Percentiles rank a stretch among this genome's conserved stretches.
These are phyloP conservation scores for Beauveria scarabaeidicola DNA, from an alignment of 2,329 filamentous ascomycete species.

Conservation along the genomic window DNA sequence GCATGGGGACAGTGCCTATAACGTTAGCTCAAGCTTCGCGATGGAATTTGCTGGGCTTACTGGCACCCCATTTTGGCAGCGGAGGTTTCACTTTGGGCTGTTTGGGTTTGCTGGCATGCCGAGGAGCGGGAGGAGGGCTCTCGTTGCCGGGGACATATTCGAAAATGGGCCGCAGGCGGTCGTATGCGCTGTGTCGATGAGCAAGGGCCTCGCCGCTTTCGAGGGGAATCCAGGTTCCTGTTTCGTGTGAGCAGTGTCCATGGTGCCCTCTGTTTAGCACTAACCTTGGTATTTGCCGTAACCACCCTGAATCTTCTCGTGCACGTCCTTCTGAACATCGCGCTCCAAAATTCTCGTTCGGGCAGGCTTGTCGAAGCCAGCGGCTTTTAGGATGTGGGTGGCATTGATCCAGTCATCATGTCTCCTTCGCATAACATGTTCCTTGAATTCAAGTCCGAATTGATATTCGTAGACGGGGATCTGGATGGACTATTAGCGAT, in stretches of 20 bases:
- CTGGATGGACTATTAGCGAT: slow-evolving; percentile 34
- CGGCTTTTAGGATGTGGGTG: slow-evolving; percentile 96
- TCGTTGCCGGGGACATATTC: slow-evolving; percentile 77
- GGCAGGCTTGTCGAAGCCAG: slow-evolving; percentile 93
- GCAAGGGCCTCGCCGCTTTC: slow-evolving; percentile 73
- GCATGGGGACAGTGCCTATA: slow-evolving; percentile 13
- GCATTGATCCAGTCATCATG: slow-evolving; percentile 98
- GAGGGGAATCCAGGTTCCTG: slow-evolving; percentile 93
- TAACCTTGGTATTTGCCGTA: slow-evolving; percentile 96
- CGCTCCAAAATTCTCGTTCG: slow-evolving; percentile 90
- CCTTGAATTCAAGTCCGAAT: slow-evolving; percentile 65
- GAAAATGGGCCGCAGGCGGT: slow-evolving; percentile 79
- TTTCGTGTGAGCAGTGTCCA: neutral
- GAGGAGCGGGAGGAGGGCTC: slow-evolving; percentile 87
- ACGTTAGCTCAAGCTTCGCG: neutral
- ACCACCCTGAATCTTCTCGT: slow-evolving; percentile 96
- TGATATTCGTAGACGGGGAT: slow-evolving; percentile 94
- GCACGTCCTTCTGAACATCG: slow-evolving; percentile 90
- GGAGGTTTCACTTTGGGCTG: slow-evolving; percentile 47
- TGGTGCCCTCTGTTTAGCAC: slow-evolving; percentile 12
- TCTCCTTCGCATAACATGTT: slow-evolving; percentile 92
- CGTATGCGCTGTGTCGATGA: slow-evolving; percentile 75
- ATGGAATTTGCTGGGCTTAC: slow-evolving; percentile 16
- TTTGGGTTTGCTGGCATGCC: slow-evolving; percentile 83
- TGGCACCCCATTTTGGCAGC: slow-evolving; percentile 48